These are phyloP conservation scores for Cymbopogon flexuosus DNA, from an alignment of 202 grass and related monocot genomes.

Conservation along the genomic window DNA sequence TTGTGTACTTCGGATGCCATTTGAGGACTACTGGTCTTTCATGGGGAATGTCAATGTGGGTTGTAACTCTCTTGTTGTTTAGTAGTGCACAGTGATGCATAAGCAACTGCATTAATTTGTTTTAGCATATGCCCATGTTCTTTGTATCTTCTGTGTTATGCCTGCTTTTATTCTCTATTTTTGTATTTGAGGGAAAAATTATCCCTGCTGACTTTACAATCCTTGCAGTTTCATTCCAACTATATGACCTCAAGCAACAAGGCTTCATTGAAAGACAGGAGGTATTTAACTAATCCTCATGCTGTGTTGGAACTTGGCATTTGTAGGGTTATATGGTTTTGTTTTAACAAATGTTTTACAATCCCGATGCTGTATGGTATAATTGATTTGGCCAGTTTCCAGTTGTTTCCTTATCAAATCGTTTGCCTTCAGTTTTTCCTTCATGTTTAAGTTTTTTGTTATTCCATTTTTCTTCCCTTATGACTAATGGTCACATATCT, in stretches of 20 bases:
- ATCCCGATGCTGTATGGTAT: not conserved
- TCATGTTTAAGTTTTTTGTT: not conserved
- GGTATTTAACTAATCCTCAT: conserved; percentile 41
- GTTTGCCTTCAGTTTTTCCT: not conserved
- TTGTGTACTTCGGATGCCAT: not conserved
- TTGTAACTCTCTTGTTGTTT: not conserved
- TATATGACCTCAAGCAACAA: conserved; percentile 98
- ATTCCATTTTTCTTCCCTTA: not conserved
- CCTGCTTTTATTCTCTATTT: conserved; percentile 25
- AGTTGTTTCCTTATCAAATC: not conserved
- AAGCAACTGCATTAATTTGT: not conserved
- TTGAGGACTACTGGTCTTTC: not conserved
- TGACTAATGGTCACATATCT: not conserved
- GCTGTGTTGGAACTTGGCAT: conserved; percentile 23
- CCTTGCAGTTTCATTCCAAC: conserved; percentile 82
- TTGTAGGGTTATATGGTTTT: not conserved
- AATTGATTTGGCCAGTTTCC: not conserved
- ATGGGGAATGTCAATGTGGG: not conserved
- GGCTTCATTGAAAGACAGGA: conserved; percentile 98
- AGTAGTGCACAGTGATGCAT: not conserved
- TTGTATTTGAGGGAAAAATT: not conserved
- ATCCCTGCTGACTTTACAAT: conserved; percentile 13
- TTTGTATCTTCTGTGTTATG: not conserved
- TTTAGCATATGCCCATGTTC: not conserved
- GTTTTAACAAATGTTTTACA: not conserved